These are phyloP conservation scores for Yarrowia deformans DNA, from an alignment of 805 yeast genomes.

Conservation along the genomic window DNA sequence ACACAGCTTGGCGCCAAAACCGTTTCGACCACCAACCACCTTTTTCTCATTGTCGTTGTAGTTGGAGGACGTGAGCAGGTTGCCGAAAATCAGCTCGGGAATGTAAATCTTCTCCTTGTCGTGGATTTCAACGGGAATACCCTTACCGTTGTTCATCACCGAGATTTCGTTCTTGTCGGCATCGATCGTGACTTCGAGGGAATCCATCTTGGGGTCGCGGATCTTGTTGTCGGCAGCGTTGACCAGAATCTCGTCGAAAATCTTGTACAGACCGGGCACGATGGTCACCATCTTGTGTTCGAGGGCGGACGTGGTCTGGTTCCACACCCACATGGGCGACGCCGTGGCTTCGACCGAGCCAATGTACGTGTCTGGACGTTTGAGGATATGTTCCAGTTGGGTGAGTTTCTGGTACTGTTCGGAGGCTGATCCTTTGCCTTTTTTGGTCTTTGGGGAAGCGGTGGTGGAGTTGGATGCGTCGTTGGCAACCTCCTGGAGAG, in stretches of 20 bases:
- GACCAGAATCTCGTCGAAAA: conserved; percentile 95
- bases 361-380: conserved; percentile 97
- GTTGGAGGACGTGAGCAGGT: conserved; percentile 90
- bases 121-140: conserved; percentile 95
- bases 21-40: conserved; percentile 98
- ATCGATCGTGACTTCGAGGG: conserved; percentile 81
- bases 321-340: conserved; percentile 84
- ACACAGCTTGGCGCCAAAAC: conserved; percentile 97
- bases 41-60: conserved; percentile 95
- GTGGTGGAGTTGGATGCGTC: too few species aligned
- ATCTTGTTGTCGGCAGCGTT: conserved; percentile 99
- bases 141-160: conserved; percentile 91
- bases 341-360: conserved; percentile 90
- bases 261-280: conserved; percentile 96
- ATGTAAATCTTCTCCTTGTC: conserved; percentile 88
- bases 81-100: conserved; percentile 96
- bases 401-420: conserved; percentile 92
- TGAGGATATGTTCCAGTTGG: conserved; percentile 93
- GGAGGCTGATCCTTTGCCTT: conserved; percentile 53
- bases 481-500: conserved; percentile 25
- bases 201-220: conserved; percentile 89
- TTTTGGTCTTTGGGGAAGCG: conserved; percentile 7
- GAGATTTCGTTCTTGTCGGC: conserved; percentile 75
- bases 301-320: conserved; percentile 69
- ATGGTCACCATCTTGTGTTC: conserved; percentile 64